These are phyloP conservation scores for Inga oerstediana DNA, from an alignment of 306 rosid species.

Conservation along the genomic window DNA sequence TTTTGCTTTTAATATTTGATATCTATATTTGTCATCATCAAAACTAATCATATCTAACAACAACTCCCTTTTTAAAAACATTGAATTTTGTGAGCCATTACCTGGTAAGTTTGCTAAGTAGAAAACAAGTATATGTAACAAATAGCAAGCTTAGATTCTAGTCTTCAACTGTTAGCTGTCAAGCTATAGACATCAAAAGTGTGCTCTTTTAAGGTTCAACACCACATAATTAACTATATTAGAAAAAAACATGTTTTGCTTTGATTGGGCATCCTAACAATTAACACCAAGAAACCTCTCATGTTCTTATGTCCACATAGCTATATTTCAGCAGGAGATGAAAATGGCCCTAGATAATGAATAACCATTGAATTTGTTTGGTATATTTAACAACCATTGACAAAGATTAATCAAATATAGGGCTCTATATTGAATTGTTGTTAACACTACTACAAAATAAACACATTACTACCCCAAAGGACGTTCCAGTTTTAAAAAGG, in stretches of 20 bases:
- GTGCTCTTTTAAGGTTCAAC: neutral
- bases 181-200: neutral
- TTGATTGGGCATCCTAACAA: neutral
- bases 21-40: too few species aligned
- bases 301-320: neutral
- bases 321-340: slow-evolving; percentile 39
- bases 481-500: too few species aligned
- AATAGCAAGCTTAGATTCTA: neutral
- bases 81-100: too few species aligned
- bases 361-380: too few species aligned
- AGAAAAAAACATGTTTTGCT: neutral
- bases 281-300: neutral
- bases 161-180: neutral
- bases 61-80: too few species aligned
- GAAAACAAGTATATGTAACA: neutral
- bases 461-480: too few species aligned
- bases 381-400: too few species aligned
- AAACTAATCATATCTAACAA: too few species aligned
- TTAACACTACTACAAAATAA: too few species aligned
- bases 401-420: too few species aligned
- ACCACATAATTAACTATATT: neutral
- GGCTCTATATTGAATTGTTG: too few species aligned
- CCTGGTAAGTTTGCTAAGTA: neutral
- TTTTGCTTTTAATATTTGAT: too few species aligned
- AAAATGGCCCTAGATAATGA: slow-evolving; percentile 72